These are phyloP conservation scores for Pseudisothecium myosuroides DNA, from an alignment of 225 moss, liverwort and hornwort genomes.

Conservation along the genomic window DNA sequence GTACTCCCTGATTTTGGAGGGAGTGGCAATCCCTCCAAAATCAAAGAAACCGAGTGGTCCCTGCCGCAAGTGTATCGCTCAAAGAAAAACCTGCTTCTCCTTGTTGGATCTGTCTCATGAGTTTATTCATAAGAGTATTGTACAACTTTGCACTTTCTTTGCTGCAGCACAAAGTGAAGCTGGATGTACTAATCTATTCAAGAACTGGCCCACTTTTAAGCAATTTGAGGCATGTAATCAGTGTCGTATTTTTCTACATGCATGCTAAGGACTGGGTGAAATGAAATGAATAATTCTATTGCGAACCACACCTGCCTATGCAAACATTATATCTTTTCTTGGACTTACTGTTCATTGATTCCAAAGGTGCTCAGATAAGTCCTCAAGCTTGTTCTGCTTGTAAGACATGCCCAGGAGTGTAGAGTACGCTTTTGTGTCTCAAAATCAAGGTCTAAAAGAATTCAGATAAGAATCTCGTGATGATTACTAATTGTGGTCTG, in stretches of 20 bases:
- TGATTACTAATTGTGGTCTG: neutral
- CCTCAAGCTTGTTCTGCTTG: neutral
- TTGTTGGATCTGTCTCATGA: neutral
- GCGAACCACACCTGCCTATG: neutral
- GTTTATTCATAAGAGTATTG: neutral
- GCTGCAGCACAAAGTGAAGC: neutral
- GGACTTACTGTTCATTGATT: neutral
- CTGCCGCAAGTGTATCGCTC: neutral
- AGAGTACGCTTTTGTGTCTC: neutral
- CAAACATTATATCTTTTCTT: neutral
- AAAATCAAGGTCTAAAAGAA: neutral
- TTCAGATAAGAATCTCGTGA: neutral
- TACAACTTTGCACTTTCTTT: neutral
- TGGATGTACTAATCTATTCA: neutral
- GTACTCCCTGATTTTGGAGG: neutral
- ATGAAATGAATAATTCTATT: neutral
- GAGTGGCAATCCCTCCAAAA: neutral
- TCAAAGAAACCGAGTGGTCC: neutral
- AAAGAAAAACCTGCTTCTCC: neutral
- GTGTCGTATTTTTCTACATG: neutral
- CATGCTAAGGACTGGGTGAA: neutral
- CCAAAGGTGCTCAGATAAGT: neutral
- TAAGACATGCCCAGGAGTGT: neutral
- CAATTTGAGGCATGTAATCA: neutral
- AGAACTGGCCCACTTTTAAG: neutral